These are phyloP conservation scores for Ampelomyces quisqualis DNA, from an alignment of 2,329 filamentous ascomycete genomes.

Conservation along the genomic window DNA sequence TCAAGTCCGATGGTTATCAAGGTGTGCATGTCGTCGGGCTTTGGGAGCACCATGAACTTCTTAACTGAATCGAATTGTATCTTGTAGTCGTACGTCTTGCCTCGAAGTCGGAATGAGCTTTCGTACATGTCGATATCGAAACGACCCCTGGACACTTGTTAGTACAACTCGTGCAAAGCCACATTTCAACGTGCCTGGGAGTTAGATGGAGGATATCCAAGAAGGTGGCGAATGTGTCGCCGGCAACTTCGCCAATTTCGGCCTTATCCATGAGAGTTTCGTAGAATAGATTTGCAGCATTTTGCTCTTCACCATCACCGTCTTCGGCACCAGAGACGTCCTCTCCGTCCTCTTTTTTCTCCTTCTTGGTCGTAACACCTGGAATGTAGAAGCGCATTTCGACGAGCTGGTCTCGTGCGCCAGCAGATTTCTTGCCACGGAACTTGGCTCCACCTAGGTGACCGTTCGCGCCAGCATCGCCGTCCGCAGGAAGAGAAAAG, in stretches of 20 bases:
- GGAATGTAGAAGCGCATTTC: conserved; percentile 99
- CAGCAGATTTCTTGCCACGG: conserved; percentile 85
- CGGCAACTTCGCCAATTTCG: conserved; percentile 98
- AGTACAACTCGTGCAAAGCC: conserved; percentile 5
- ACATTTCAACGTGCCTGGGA: conserved; percentile 64
- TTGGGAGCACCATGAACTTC: conserved; percentile 97
- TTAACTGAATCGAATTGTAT: conserved; percentile 98
- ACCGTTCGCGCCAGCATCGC: conserved; percentile 71
- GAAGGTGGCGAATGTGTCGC: conserved; percentile 97
- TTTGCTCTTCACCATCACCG: conserved; percentile 74
- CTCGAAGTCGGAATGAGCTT: conserved; percentile 90
- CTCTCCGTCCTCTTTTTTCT: conserved; percentile 71
- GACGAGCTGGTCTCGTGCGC: conserved; percentile 86
- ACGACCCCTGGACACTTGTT: conserved; percentile 69
- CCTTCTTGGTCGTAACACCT: conserved; percentile 71
- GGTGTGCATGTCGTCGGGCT: conserved; percentile 96
- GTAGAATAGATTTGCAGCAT: conserved; percentile 95
- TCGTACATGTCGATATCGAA: conserved; percentile 99
- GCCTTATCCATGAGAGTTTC: conserved; percentile 98
- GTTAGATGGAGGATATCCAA: conserved; percentile 95
- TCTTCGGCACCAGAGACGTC: conserved; percentile 57
- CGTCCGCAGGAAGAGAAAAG: conserved; percentile 74
- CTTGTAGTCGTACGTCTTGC: conserved; percentile 99
- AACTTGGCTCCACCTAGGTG: conserved; percentile 70
- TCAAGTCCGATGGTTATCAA: conserved; percentile 94